Evolutionary conservation across 495 filamentous ascomycete genomes (phyloP).

Genomic region (Xeromyces bisporus): DNA sequence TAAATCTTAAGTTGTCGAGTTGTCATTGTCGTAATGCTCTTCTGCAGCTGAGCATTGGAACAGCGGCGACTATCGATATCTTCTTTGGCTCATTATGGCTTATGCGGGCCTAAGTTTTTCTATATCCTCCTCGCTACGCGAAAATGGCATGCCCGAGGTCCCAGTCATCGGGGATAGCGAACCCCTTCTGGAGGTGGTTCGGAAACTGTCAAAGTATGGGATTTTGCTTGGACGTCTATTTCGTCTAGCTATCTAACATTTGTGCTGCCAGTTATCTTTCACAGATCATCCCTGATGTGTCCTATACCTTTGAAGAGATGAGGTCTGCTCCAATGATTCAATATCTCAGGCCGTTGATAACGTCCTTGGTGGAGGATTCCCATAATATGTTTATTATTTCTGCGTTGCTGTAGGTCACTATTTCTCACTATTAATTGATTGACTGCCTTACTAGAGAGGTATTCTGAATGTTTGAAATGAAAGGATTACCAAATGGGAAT

Average conservation of each 20-base stretch:
- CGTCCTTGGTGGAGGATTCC: constrained; percentile 43
- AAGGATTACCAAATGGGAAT: constrained; percentile 72
- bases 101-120: constrained; percentile 3
- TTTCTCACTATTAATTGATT: background rate
- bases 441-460: background rate
- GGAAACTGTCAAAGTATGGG: constrained; percentile 53
- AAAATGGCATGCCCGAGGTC: constrained; percentile 22
- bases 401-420: constrained; percentile 49
- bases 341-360: constrained; percentile 44
- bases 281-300: constrained; percentile 42
- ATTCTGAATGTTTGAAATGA: background rate
- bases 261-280: constrained; percentile 40
- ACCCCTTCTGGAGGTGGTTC: constrained; percentile 45
- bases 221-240: background rate
- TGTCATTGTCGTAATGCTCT: too few species aligned
- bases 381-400: constrained; percentile 62
- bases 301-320: constrained; percentile 67
- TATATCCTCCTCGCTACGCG: constrained; percentile 4
- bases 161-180: constrained; percentile 49
- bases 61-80: too few species aligned
- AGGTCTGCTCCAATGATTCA: constrained; percentile 48
- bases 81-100: too few species aligned
- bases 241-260: constrained; percentile 3
- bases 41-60: too few species aligned
- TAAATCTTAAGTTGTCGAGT: too few species aligned